phyloP scores from a whole-genome alignment of 106 monocot genomes.

The Gastrodia elata region DNA sequence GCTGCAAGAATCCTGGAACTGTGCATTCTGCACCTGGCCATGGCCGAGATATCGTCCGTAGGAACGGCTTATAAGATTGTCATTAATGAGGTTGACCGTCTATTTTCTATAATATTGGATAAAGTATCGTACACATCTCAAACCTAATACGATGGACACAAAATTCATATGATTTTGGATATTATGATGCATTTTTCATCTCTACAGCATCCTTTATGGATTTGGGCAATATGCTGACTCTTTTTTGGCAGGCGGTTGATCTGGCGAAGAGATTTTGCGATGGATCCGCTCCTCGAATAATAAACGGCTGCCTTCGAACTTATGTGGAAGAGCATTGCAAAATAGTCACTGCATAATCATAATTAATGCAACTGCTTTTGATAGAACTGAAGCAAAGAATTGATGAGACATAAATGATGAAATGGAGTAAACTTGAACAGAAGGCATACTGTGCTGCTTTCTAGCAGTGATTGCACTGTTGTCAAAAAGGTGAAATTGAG shows the following conservation, averaged over 20 bases:
- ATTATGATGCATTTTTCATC: no score
- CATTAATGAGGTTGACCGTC: constrained; percentile 74
- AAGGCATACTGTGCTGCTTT: no score
- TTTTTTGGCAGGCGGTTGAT: constrained; percentile 55
- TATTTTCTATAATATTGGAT: no score
- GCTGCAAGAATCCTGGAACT: constrained; percentile 82
- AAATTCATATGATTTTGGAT: no score
- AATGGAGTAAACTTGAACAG: no score
- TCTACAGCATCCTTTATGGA: neutral
- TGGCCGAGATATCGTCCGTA: constrained; percentile 74
- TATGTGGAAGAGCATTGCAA: constrained; percentile 45
- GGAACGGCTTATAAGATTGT: constrained; percentile 81
- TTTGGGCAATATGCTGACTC: neutral
- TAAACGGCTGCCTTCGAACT: constrained; percentile 88
- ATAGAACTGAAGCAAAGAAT: no score
- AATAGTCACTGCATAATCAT: neutral
- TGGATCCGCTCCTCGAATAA: constrained; percentile 73
- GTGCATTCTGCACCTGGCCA: constrained; percentile 88
- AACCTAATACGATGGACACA: no score
- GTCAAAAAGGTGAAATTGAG: no score
- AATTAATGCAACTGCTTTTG: no score
- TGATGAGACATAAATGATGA: no score
- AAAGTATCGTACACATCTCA: no score
- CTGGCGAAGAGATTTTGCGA: constrained; percentile 88
- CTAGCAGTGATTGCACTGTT: no score